Percentiles rank a stretch among this genome's conserved stretches.
These are phyloP conservation scores for Musa itinerans DNA, from an alignment of 176 grass and related monocot genomes.

Conservation along the genomic window DNA sequence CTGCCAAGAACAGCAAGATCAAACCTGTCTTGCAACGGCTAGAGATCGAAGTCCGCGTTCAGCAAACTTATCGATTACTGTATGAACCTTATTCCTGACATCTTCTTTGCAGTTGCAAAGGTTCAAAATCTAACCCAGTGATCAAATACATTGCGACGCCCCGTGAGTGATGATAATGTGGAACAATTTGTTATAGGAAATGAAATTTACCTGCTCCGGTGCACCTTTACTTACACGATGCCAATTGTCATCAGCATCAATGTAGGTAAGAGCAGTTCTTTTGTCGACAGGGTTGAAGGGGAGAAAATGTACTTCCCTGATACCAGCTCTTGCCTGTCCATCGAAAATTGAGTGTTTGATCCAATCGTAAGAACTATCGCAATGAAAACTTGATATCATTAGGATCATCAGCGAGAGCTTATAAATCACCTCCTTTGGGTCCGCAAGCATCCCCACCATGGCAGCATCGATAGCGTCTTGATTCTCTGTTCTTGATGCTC, in stretches of 20 bases:
- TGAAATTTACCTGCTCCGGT: slow-evolving; percentile 50
- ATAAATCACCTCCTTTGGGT: slow-evolving; percentile 51
- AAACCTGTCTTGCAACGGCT: slow-evolving; percentile 56
- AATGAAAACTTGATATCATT: neutral
- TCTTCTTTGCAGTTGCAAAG: slow-evolving; percentile 44
- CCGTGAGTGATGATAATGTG: neutral
- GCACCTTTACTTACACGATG: slow-evolving; percentile 89
- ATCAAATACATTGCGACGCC: neutral
- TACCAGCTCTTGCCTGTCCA: slow-evolving; percentile 51
- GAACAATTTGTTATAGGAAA: neutral
- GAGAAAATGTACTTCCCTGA: slow-evolving; percentile 67
- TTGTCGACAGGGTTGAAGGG: slow-evolving; percentile 97
- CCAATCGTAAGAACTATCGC: neutral
- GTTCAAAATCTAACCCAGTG: slow-evolving; percentile 31
- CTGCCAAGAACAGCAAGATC: neutral
- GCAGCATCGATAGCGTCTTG: slow-evolving; percentile 88
- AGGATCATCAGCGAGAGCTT: neutral
- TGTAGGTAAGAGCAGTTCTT: slow-evolving; percentile 85
- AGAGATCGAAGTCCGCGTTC: slow-evolving; percentile 76
- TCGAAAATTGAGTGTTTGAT: neutral
- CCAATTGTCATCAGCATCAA: slow-evolving; percentile 33
- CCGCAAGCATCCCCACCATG: slow-evolving; percentile 74
- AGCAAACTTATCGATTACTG: slow-evolving; percentile 74
- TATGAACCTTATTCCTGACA: slow-evolving; percentile 42
- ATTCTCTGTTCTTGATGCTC: slow-evolving; percentile 74